Evolutionary conservation across 495 filamentous ascomycete genomes (phyloP).

Genomic region (Xylaria nigripes): DNA sequence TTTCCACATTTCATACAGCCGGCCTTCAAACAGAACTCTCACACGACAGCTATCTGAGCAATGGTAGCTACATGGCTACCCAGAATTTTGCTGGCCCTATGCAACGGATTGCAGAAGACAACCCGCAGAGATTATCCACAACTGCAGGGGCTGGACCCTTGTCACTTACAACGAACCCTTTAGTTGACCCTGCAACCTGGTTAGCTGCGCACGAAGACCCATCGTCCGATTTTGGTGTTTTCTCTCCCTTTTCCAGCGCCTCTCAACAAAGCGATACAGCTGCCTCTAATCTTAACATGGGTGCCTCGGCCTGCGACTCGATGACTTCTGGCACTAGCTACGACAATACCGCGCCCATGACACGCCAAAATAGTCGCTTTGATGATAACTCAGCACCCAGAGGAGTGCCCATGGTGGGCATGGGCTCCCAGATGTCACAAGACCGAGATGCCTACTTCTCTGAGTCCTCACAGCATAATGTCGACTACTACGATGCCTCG

Average conservation of each 20-base stretch:
- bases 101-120: constrained; percentile 6
- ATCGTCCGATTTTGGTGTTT: not conserved
- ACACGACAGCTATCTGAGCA: constrained; percentile 17
- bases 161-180: constrained; percentile 12
- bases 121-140: constrained; percentile 17
- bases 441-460: constrained; percentile 17
- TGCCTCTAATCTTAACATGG: constrained; percentile 22
- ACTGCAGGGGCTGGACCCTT: constrained; percentile 12
- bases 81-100: constrained; percentile 16
- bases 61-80: constrained; percentile 14
- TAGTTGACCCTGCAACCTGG: constrained; percentile 23
- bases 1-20: constrained; percentile 10
- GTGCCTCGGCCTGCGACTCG: constrained; percentile 34
- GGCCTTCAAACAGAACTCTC: constrained; percentile 15
- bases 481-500: constrained; percentile 18
- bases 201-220: constrained; percentile 20
- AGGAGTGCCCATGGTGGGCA: constrained; percentile 36
- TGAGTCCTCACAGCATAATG: constrained; percentile 25
- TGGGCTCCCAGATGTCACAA: constrained; percentile 35
- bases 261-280: constrained; percentile 19
- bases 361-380: constrained; percentile 36
- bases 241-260: constrained; percentile 11
- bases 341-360: constrained; percentile 36
- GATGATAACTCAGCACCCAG: constrained; percentile 29
- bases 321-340: constrained; percentile 38